Evolutionary conservation across 2,329 filamentous ascomycete species (phyloP).

Genomic region (Lomentospora prolificans): DNA sequence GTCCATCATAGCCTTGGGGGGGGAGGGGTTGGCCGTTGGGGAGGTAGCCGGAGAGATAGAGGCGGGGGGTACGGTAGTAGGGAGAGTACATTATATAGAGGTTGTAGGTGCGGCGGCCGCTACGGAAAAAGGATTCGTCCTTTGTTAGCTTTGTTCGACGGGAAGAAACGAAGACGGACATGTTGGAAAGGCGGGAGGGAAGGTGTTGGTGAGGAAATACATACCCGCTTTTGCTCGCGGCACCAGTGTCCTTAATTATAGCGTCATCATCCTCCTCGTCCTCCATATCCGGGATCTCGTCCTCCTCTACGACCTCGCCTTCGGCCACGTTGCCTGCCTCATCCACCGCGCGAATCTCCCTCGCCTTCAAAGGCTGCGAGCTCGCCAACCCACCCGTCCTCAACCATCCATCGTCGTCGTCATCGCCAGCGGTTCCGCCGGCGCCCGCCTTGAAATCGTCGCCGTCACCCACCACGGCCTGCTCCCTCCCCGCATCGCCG

Average conservation of each 20-base stretch:
- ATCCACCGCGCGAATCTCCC: constrained; percentile 80
- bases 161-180: background rate
- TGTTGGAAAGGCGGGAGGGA: background rate
- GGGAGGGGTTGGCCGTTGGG: constrained; percentile 70
- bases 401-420: constrained; percentile 83
- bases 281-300: constrained; percentile 97
- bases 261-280: constrained; percentile 96
- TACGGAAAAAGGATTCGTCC: constrained; percentile 26
- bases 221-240: constrained; percentile 36
- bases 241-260: constrained; percentile 70
- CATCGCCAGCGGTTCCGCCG: constrained; percentile 30
- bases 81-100: constrained; percentile 97
- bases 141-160: background rate
- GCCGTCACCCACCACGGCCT: constrained; percentile 75
- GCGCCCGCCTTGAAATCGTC: constrained; percentile 42
- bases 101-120: constrained; percentile 83
- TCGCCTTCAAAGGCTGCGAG: constrained; percentile 64
- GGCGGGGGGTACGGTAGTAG: constrained; percentile 89
- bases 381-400: constrained; percentile 72
- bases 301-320: constrained; percentile 57
- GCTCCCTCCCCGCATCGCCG: constrained; percentile 75
- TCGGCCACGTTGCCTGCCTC: constrained; percentile 81
- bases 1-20: constrained; percentile 85
- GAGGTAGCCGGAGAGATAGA: constrained; percentile 88
- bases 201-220: constrained; percentile 7